Evolutionary conservation across 495 filamentous ascomycete species (phyloP), one percentile per base, ranked within the genome.

Genomic region (Aspergillus conjunctus): DNA sequence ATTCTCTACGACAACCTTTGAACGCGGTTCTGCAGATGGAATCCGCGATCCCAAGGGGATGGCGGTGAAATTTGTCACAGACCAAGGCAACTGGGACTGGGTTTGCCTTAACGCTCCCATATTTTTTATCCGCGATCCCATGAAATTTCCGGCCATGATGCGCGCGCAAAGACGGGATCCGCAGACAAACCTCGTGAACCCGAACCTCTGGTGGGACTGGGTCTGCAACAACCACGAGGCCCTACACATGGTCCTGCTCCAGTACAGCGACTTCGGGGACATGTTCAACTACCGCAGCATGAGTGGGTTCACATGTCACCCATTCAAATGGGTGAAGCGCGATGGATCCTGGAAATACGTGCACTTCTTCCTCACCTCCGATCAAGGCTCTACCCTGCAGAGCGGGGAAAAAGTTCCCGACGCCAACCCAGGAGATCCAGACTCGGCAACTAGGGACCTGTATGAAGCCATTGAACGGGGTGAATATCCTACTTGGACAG

Each of bases 31-130:
- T 12, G 64, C 84, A 26, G 87, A 88, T 50, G 81, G 78, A 0
- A 73, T 79, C 0, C 77, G 87, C 6, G 85, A 89, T 70, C 81
- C 82, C 17, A 70, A 84, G 55, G 87, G 87, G 2, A 87, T 82
- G 63, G 79, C 85, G 10, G 67, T 87, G 67, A 89, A 89, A 74
- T 84, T 91, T 72, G 89, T 87, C 66, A 91, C 88, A 5, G 74
- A 87, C 11, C 85, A 92, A 63, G 88, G 87, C 14, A 89, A 90
- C 64, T 84, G 81, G 75, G 88, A 91, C 59, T 84, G 81, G 73
- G 84, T 88, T 9, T 81, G 78, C 64, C 83, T 84, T 68, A 77
- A 83, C 67, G 53, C 60, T 37, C 65, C 67, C 3, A 72, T 84
- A 0, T 84, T 84, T 66, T 83, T 84, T 61, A 70, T 84, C 59